A percentile compares a stretch with the other conserved stretches of the same genome.
Conservation (phyloP, 805 yeast species). For the Kodamaea lidongshanica region DNA sequence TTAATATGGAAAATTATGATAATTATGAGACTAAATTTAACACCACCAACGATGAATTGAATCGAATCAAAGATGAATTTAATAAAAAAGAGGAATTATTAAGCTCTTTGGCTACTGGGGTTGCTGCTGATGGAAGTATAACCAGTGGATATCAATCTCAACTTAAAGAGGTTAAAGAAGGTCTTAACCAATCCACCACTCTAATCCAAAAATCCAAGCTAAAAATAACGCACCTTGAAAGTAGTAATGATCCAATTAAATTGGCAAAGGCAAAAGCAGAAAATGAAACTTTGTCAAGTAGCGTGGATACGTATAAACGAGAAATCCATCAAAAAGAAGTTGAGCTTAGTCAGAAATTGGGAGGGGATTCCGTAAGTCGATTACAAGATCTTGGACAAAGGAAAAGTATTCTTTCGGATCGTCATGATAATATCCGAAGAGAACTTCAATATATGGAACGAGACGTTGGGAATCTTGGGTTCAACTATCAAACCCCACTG, state of each 20-base stretch:
- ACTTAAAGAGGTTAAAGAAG: conserved; percentile 54
- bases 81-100: conserved; percentile 68
- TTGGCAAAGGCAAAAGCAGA: conserved; percentile 49
- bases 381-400: conserved; percentile 35
- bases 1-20: conserved; percentile 33
- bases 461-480: conserved; percentile 67
- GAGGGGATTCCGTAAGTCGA: conserved; percentile 48
- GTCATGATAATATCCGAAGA: conserved; percentile 38
- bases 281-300: conserved; percentile 33
- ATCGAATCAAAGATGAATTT: conserved; percentile 40
- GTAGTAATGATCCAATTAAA: conserved; percentile 43
- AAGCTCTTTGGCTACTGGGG: conserved; percentile 79
- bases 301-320: conserved; percentile 37
- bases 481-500: conserved; percentile 61
- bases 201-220: conserved; percentile 53
- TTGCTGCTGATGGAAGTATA: conserved; percentile 71
- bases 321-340: conserved; percentile 34
- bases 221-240: conserved; percentile 55
- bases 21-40: conserved; percentile 42
- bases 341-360: conserved; percentile 41
- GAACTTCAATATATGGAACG: conserved; percentile 54
- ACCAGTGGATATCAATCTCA: conserved; percentile 70
- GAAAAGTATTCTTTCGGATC: conserved; percentile 39
- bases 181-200: conserved; percentile 48
- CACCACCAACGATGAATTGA: conserved; percentile 38